Base-by-base conservation (phyloP, 2,329 filamentous ascomycete genomes). In the Fusarium redolens region DNA sequence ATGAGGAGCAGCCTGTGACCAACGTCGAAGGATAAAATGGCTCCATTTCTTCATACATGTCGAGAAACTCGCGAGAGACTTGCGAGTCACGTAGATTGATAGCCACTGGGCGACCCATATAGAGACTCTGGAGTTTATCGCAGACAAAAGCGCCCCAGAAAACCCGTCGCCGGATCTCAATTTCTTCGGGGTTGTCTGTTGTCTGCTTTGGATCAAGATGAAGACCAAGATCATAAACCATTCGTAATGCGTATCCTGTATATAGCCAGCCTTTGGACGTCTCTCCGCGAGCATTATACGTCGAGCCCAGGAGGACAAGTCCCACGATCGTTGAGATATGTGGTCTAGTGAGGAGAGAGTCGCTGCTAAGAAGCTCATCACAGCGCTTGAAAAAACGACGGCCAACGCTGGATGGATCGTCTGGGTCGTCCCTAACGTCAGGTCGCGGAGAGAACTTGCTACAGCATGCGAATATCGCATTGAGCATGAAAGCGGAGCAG, bases 141-240 rank as follows among this genome's bases (percentile, higher is more conserved):
- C 89, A 74, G 91, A 92, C 65, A 10, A 68, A 67, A 0, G 54
- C 30, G 0, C 65, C 65, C 65, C 65, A 67, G 6, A 67, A 67
- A 1, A 67, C 52, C 3, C 65, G 25, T 12, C 65, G 15, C 3
- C 57, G 35, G 15, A 67, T 67, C 15, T 67, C 62, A 13, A 67
- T 61, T 5, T 67, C 62, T 15, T 67, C 65, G 0, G 52, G 30
- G 5, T 47, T 28, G 15, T 67, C 65, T 0, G 62, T 67, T 1
- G 54, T 67, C 10, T 47, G 54, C 30, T 28, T 61, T 0, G 65
- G 65, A 10, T 67, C 65, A 0, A 67, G 62, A 18, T 67, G 65
- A 0, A 67, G 40, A 7, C 65, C 65, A 7, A 67, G 17, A 17
- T 67, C 65, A 5, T 67, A 67, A 1, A 67, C 65, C 65, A 67